phyloP scores from a whole-genome alignment of 2,329 filamentous ascomycete species.

The Botrytis fragariae region DNA sequence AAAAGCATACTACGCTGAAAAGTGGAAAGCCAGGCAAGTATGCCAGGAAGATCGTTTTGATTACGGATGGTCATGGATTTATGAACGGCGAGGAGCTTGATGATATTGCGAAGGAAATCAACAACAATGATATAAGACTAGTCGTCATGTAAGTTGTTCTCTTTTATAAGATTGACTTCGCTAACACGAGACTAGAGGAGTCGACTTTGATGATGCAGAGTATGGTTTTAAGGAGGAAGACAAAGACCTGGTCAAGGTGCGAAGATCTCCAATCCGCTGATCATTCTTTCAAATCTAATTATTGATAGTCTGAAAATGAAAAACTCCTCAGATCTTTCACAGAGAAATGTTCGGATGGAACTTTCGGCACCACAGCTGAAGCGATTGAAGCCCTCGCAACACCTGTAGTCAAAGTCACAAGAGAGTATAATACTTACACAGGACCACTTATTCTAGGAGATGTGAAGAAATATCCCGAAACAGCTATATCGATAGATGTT shows the following conservation, averaged over 20 bases:
- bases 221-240: conserved; percentile 91
- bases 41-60: conserved; percentile 73
- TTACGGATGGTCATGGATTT: conserved; percentile 75
- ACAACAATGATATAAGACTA: conserved; percentile 73
- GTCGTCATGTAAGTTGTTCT: conserved; percentile 64
- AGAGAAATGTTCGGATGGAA: conserved; percentile 63
- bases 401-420: conserved; percentile 73
- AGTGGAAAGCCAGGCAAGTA: conserved; percentile 59
- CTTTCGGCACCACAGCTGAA: conserved; percentile 81
- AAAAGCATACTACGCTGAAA: conserved; percentile 67
- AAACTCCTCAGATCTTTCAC: conserved; percentile 60
- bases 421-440: conserved; percentile 75
- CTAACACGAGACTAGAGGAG: conserved; percentile 56
- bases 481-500: conserved; percentile 77
- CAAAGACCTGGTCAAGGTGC: conserved; percentile 69
- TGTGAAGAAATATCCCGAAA: conserved; percentile 61
- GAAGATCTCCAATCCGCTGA: not conserved
- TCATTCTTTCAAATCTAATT: conserved; percentile 26
- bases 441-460: conserved; percentile 80
- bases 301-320: conserved; percentile 66
- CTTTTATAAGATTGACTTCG: not conserved
- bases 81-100: conserved; percentile 72
- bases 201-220: conserved; percentile 90
- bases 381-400: conserved; percentile 77
- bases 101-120: conserved; percentile 67